Evolutionary conservation across 2,329 filamentous ascomycete genomes (phyloP), one percentile per base, ranked within the genome.

Genomic region (Colletotrichum cordylinicola): DNA sequence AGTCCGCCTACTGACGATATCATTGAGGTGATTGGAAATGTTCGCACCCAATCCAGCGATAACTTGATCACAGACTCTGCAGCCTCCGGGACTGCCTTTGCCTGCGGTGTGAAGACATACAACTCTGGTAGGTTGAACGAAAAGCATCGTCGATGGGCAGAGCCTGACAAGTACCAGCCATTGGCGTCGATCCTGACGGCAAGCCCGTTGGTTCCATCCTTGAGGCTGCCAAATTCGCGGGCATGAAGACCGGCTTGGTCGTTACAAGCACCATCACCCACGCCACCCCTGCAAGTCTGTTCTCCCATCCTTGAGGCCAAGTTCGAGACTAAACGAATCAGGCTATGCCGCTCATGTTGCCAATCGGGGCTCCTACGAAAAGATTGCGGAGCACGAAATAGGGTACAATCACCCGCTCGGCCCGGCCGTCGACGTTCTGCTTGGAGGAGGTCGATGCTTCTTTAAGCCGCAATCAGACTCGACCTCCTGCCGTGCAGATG

Each of bases 161-260:
- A n/a, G 3, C 10, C 70, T 76, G 6, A 76, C 18, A 13, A n/a
- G 6, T 5, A 18, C 9, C 16, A 76, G 83, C 83, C 24, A 80
- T 86, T 68, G 84, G 78, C 21, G 82, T 86, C 15, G 77, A 82
- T 67, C 79, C 81, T 8, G 80, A 82, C 52, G 81, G 80, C 8
- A 78, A 80, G 16, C 83, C 84, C 21, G 82, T 84, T 21, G 85
- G 83, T 43, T 84, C 83, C 21, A 82, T 86, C 24, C 80, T 86
- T 52, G 85, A 86, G 77, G 84, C 84, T 10, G 85, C 85, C 15
- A 84, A 85, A 76, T 77, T 84, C 37, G 80, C 83, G 37, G 85
- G 85, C 43, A 84, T 83, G 77, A 84, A 83, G 79, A 86, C 85
- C 16, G 84, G 84, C 15, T 81, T 86, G n/a, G 84, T 86, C n/a